Conservation (phyloP, 2,329 filamentous ascomycete species). For the Lasiodiplodia gonubiensis region DNA sequence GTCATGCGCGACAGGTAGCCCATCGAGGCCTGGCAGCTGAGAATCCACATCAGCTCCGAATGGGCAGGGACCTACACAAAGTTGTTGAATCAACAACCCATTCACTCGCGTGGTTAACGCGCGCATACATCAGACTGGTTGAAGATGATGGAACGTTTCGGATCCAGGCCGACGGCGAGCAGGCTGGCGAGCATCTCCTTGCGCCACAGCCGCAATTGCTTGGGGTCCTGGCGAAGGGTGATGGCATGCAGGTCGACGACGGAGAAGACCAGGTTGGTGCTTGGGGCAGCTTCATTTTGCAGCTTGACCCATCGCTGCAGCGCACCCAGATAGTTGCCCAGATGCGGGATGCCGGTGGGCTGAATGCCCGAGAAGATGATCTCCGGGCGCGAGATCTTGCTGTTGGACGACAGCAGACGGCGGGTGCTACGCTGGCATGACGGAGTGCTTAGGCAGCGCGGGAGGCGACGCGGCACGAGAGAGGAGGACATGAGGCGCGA, state of each 20-base stretch:
- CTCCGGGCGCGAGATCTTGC: constrained; percentile 32
- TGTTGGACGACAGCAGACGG: background rate
- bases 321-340: constrained; percentile 95
- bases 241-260: constrained; percentile 95
- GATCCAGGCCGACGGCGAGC: constrained; percentile 82
- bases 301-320: constrained; percentile 83
- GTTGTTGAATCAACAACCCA: background rate
- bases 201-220: constrained; percentile 66
- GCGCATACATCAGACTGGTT: constrained; percentile 74
- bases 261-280: constrained; percentile 75
- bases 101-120: background rate
- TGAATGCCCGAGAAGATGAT: constrained; percentile 96
- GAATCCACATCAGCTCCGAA: constrained; percentile 93
- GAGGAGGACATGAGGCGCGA: constrained; percentile 1
- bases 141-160: constrained; percentile 78
- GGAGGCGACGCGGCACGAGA: constrained; percentile 13
- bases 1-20: constrained; percentile 98
- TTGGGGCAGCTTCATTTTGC: constrained; percentile 66
- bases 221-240: constrained; percentile 73
- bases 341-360: constrained; percentile 89
- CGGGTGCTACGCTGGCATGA: background rate
- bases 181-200: constrained; percentile 79
- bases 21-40: constrained; percentile 88
- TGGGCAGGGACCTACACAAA: constrained; percentile 71
- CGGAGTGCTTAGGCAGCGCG: constrained; percentile 4